These are phyloP conservation scores for Scutellaria barbata DNA, from an alignment of 257 asterid genomes.

Conservation along the genomic window DNA sequence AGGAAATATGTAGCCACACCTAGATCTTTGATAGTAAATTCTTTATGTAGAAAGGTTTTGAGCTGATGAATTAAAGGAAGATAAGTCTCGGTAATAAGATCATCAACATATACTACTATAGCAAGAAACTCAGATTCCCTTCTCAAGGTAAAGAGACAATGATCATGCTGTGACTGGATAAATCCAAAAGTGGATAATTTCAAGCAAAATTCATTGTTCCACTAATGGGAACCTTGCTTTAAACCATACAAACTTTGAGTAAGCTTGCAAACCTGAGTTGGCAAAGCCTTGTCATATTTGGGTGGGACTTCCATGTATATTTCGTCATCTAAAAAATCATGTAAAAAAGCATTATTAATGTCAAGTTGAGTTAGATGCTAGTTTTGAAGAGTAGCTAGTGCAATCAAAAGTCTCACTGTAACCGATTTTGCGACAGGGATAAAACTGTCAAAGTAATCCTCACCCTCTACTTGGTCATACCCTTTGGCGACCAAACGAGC, in stretches of 20 bases:
- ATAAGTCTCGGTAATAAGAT: background rate
- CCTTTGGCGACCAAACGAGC: background rate
- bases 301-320: background rate
- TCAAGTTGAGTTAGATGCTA: no score
- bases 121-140: background rate
- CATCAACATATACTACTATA: background rate
- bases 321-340: no score
- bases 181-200: background rate
- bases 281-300: background rate
- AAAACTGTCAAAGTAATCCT: background rate
- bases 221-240: background rate
- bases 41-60: background rate
- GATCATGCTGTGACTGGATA: background rate
- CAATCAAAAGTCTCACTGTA: no score
- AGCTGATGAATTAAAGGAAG: no score
- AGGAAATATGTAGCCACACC: no score
- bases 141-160: background rate
- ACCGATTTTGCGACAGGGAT: background rate
- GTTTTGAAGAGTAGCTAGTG: no score
- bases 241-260: background rate
- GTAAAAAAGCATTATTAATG: no score
- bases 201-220: background rate
- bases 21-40: background rate
- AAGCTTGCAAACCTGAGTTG: background rate
- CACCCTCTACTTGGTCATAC: background rate